Conservation (phyloP, 1,284 basidiomycete species). For the Irpex sp. region DNA sequence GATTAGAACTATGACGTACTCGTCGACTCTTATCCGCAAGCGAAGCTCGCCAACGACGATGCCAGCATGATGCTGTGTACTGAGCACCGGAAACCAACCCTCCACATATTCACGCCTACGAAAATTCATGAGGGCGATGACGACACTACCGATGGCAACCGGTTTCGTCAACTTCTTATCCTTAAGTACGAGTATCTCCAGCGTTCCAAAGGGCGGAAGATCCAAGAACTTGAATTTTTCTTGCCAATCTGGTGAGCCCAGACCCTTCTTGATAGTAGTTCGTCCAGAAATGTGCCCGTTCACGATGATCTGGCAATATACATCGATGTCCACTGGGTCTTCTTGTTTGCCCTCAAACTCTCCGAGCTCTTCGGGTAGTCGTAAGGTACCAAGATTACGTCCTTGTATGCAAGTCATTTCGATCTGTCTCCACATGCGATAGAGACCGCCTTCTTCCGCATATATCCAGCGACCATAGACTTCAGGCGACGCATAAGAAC, state of each 20-base stretch:
- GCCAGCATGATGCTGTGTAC: constrained; percentile 42
- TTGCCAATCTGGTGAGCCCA: constrained; percentile 70
- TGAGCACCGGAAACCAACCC: constrained; percentile 79
- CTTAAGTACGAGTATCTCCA: constrained; percentile 61
- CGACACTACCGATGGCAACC: constrained; percentile 54
- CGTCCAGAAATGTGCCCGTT: constrained; percentile 63
- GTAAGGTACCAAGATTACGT: constrained; percentile 54
- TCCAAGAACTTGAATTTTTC: constrained; percentile 72
- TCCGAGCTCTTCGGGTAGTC: constrained; percentile 19
- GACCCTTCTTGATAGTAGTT: constrained; percentile 67
- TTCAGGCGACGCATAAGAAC: constrained; percentile 74
- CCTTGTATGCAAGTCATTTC: constrained; percentile 68
- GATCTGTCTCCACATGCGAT: constrained; percentile 82
- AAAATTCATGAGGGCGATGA: constrained; percentile 65
- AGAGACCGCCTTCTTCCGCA: constrained; percentile 66
- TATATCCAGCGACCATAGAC: constrained; percentile 62
- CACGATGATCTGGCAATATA: constrained; percentile 67
- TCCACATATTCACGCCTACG: constrained; percentile 69
- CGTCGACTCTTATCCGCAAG: constrained; percentile 68
- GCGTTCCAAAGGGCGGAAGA: constrained; percentile 65
- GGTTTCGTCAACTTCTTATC: constrained; percentile 64
- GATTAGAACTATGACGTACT: constrained; percentile 45
- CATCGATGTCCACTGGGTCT: constrained; percentile 48
- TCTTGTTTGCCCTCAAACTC: constrained; percentile 42
- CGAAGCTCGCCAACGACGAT: constrained; percentile 71